Evolutionary conservation across 768 basidiomycete genomes (phyloP).

Genomic region (Suillus luteus): DNA sequence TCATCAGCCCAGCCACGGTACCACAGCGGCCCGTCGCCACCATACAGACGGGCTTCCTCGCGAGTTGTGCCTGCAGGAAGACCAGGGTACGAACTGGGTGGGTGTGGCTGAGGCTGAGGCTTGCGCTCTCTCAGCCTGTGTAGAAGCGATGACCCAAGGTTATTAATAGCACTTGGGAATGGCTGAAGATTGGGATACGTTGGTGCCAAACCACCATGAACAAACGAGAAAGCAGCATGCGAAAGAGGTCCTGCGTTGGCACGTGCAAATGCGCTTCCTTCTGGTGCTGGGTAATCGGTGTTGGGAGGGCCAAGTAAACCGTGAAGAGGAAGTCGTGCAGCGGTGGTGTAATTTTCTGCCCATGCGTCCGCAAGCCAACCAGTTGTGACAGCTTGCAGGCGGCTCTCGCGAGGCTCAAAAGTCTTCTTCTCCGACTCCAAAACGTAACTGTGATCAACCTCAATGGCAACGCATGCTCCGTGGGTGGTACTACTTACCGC

Average conservation of each 20-base stretch:
- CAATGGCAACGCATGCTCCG: slow-evolving; percentile 12
- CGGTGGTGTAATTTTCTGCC: slow-evolving; percentile 82
- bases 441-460: slow-evolving; percentile 64
- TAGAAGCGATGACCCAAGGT: slow-evolving; percentile 68
- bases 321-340: slow-evolving; percentile 81
- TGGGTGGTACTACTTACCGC: slow-evolving; percentile 50
- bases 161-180: slow-evolving; percentile 84
- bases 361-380: slow-evolving; percentile 82
- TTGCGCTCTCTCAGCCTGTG: slow-evolving; percentile 63
- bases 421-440: slow-evolving; percentile 79
- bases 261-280: slow-evolving; percentile 31
- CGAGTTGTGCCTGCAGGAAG: slow-evolving; percentile 65
- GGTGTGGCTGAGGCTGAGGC: slow-evolving; percentile 75
- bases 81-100: slow-evolving; percentile 73
- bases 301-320: slow-evolving; percentile 67
- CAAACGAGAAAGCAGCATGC: slow-evolving; percentile 85
- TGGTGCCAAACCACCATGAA: slow-evolving; percentile 89
- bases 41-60: slow-evolving; percentile 74
- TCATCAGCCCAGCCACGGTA: slow-evolving; percentile 91
- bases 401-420: slow-evolving; percentile 69
- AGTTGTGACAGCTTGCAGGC: slow-evolving; percentile 71
- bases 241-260: slow-evolving; percentile 53
- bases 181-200: slow-evolving; percentile 74
- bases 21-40: slow-evolving; percentile 85
- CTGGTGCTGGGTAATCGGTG: slow-evolving; percentile 52